These are phyloP conservation scores for Glebionis coronaria DNA, from an alignment of 129 eudicot species.

Conservation along the genomic window DNA sequence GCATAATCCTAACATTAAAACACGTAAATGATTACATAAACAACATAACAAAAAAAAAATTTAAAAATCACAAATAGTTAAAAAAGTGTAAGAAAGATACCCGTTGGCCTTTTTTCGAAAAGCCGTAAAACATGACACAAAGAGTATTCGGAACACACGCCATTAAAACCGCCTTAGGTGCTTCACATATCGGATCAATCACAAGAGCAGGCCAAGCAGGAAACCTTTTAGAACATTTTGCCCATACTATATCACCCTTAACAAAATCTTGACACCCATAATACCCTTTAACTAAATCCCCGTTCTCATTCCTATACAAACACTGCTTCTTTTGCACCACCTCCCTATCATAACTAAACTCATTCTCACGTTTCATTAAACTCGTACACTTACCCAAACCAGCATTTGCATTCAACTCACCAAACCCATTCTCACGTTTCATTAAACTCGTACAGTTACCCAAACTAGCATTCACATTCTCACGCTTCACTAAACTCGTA, in stretches of 20 bases:
- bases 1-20: constrained; percentile 67
- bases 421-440: constrained; percentile 21
- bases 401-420: constrained; percentile 36
- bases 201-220: constrained; percentile 93
- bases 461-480: constrained; percentile 38
- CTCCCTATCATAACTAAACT: constrained; percentile 11
- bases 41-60: constrained; percentile 6
- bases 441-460: constrained; percentile 14
- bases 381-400: constrained; percentile 22
- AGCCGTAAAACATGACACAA: constrained; percentile 89
- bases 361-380: constrained; percentile 27
- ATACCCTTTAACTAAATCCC: constrained; percentile 36
- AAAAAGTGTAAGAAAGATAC: constrained; percentile 35
- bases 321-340: constrained; percentile 30
- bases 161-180: constrained; percentile 60
- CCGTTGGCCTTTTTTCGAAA: constrained; percentile 63
- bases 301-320: constrained; percentile 22
- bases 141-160: constrained; percentile 68
- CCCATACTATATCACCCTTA: constrained; percentile 79
- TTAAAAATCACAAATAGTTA: neutral
- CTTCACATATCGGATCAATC: constrained; percentile 70
- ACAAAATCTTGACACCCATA: constrained; percentile 57
- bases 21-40: constrained; percentile 9
- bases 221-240: constrained; percentile 62
- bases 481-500: constrained; percentile 30